Evolutionary conservation across 1,139 yeast genomes (phyloP).

Genomic region (Yamadazyma buinensis): DNA sequence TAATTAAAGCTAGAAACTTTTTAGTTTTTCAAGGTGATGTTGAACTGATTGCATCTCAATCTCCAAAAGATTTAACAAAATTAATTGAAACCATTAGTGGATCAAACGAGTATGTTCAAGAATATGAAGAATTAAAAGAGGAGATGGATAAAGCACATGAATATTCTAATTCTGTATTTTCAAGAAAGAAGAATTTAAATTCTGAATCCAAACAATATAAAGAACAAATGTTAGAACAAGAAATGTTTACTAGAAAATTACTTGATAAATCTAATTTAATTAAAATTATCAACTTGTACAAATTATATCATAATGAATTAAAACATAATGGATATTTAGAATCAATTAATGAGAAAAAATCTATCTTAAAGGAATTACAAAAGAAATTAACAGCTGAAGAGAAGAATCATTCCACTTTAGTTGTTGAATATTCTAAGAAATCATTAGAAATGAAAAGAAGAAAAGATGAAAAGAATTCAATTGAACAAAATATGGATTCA

Average conservation of each 20-base stretch:
- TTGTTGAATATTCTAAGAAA: conserved; percentile 46
- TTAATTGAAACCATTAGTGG: conserved; percentile 85
- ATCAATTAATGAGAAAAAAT: conserved; percentile 22
- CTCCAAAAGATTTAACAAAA: conserved; percentile 68
- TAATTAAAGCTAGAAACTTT: conserved; percentile 87
- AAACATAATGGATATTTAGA: conserved; percentile 32
- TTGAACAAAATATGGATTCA: conserved; percentile 39
- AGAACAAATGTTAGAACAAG: conserved; percentile 73
- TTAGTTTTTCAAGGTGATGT: conserved; percentile 97
- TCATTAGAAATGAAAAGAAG: conserved; percentile 40
- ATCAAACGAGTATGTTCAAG: conserved; percentile 60
- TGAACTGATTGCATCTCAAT: conserved; percentile 88
- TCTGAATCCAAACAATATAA: conserved; percentile 78
- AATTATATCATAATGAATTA: conserved; percentile 62
- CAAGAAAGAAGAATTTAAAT: conserved; percentile 68
- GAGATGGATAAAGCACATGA: conserved; percentile 68
- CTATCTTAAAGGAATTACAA: conserved; percentile 27
- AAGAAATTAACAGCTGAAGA: conserved; percentile 21
- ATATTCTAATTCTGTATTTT: conserved; percentile 59
- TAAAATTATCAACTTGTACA: conserved; percentile 55
- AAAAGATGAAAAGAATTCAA: conserved; percentile 34
- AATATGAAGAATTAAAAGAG: conserved; percentile 66
- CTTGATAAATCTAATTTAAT: conserved; percentile 46
- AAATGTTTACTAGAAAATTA: conserved; percentile 57
- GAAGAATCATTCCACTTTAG: conserved; percentile 25